A percentile compares a stretch with the other conserved stretches of the same genome.
phyloP scores from a whole-genome alignment of 2,329 filamentous ascomycete species.

The Neonectria faginata region DNA sequence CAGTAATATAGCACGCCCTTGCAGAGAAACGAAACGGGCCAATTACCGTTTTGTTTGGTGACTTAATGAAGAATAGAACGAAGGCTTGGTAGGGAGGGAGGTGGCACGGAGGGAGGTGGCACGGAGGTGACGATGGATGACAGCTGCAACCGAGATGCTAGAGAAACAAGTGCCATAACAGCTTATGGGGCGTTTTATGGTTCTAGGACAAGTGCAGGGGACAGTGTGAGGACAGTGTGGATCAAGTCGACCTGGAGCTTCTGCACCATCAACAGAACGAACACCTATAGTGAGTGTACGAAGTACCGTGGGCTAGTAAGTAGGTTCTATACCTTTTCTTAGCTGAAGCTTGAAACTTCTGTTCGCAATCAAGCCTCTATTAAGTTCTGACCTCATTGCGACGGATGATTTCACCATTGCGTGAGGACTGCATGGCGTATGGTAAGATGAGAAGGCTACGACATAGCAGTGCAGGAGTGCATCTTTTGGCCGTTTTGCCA shows the following conservation, averaged over 20 bases:
- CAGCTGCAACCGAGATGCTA: constrained; percentile 40
- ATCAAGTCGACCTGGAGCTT: constrained; percentile 26
- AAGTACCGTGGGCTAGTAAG: too few relatives aligned
- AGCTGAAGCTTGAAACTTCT: constrained; percentile 10
- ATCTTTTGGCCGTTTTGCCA: constrained; percentile 1
- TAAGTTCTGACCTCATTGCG: constrained; percentile 1
- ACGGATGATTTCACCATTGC: constrained; percentile 6
- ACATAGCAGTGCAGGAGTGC: neutral
- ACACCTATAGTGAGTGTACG: too few relatives aligned
- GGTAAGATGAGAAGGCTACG: neutral
- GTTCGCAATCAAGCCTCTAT: constrained; percentile 21
- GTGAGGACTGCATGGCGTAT: neutral
- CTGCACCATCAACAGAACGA: neutral
- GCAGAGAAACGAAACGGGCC: neutral
- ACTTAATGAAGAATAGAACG: constrained; percentile 27
- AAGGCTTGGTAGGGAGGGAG: constrained; percentile 26
- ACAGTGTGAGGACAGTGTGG: constrained; percentile 39
- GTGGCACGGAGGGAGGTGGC: constrained; percentile 29
- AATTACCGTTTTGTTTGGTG: neutral
- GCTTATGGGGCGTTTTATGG: constrained; percentile 33
- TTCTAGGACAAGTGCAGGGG: constrained; percentile 28
- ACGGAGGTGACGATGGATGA: constrained; percentile 33
- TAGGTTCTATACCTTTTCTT: neutral
- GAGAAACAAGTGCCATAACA: constrained; percentile 42
- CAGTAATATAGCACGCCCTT: neutral